Base-by-base conservation (phyloP, 78 protist genomes). In the Trichosphaerium sp. region DNA sequence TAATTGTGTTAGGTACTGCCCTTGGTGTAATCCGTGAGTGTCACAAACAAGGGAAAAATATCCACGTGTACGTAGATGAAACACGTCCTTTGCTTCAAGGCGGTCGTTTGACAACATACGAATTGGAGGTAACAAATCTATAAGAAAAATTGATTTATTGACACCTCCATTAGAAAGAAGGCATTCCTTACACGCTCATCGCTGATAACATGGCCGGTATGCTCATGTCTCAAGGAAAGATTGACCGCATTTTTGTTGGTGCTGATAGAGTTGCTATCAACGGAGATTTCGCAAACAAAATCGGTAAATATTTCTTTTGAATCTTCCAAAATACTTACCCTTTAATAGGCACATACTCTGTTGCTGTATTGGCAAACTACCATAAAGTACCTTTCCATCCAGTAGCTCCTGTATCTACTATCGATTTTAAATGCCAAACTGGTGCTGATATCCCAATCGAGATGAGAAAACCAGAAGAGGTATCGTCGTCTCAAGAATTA, bases 221-320 rank as follows among this genome's bases (percentile, higher is more conserved):
- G 18, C 70, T 82, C 31, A 78, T 82, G 83, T 38, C 71, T 26
- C 39, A 40, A 32, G 85, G 85, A n/a, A 78, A 79, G 31, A 79
- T 82, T 42, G 72, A 82, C 39, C 65, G 83, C 39, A 73, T 82
- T 0, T 44, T 82, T 15, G 81, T 82, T 4, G 88, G 88, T 56
- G 81, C 88, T 12, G 88, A 82, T 41, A 75, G 88, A 52, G 70
- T 82, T 29, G 57, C 78, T 1, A 26, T 29, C 7, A 75, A 82
- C 62, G 88, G 88, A 28, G 88, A 75, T 38, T 82, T 82, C 44
- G 87, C 87, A 28, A 82, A 82, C 31, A 82, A 82, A 72, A 82
- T 82, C 49, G 88, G 88, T 23, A n/a, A n/a, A n/a, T n/a, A n/a
- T n/a, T n/a, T n/a, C n/a, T n/a, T n/a, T n/a, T n/a, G n/a, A n/a